Conservation (phyloP, 23 red algal genomes). For the Chondrus crispus region DNA sequence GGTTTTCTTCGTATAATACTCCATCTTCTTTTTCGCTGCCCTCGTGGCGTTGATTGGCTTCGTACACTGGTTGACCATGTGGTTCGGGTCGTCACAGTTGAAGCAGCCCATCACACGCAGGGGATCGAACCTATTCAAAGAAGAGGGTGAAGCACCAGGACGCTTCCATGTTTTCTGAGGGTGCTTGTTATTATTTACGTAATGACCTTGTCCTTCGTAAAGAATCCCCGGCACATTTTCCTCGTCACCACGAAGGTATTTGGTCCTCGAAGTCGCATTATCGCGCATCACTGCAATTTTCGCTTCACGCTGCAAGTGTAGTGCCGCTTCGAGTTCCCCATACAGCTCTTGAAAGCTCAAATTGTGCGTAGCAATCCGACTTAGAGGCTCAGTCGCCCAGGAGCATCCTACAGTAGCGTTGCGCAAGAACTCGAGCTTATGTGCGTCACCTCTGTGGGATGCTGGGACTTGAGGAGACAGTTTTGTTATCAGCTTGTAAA, state of each 20-base stretch:
- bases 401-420: not conserved
- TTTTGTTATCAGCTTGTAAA: not conserved
- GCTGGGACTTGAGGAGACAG: not conserved
- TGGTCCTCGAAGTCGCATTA: not conserved
- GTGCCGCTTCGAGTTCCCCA: not conserved
- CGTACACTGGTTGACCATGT: not conserved
- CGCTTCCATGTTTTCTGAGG: not conserved
- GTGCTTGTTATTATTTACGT: not conserved
- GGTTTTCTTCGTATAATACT: not conserved
- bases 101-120: not conserved
- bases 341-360: not conserved
- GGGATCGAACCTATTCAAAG: not conserved
- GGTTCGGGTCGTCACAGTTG: not conserved
- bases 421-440: slow-evolving; percentile 2
- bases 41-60: not conserved
- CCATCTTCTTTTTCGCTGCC: not conserved
- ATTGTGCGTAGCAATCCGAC: not conserved
- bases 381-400: slow-evolving; percentile 6
- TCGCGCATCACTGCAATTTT: not conserved
- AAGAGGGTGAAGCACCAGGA: too few species aligned
- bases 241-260: not conserved
- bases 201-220: not conserved
- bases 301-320: not conserved
- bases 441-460: not conserved
- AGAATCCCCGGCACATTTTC: not conserved